Percentiles rank a stretch among this genome's conserved stretches.
Conservation (phyloP, 2,329 filamentous ascomycete species). For the Ophiostoma pallidulum region DNA sequence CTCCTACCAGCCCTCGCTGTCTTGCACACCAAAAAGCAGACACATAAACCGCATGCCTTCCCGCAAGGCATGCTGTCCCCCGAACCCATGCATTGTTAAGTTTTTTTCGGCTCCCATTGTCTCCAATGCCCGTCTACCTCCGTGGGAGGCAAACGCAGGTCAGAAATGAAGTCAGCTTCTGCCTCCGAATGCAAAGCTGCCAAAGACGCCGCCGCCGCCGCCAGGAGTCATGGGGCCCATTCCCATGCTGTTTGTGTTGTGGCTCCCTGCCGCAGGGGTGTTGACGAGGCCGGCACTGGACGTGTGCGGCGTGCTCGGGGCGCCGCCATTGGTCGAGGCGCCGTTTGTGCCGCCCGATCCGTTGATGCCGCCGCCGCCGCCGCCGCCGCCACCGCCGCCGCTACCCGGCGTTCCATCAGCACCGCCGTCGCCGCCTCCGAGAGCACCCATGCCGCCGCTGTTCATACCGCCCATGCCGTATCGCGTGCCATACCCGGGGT, state of each 20-base stretch:
- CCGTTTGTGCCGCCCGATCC: slow-evolving; percentile 29
- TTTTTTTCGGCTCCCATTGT: background rate
- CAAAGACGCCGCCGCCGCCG: slow-evolving; percentile 64
- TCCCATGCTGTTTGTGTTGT: slow-evolving; percentile 48
- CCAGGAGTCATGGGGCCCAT: slow-evolving; percentile 72
- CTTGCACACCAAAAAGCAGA: too few relatives aligned
- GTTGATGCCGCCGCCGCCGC: slow-evolving; percentile 18
- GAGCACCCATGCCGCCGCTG: background rate
- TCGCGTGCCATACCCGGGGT: slow-evolving; percentile 18
- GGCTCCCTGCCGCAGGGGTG: slow-evolving; percentile 59
- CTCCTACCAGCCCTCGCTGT: too few relatives aligned
- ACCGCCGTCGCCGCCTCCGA: background rate
- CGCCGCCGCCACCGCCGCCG: background rate
- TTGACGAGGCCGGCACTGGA: slow-evolving; percentile 38
- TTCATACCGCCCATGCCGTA: slow-evolving; percentile 1
- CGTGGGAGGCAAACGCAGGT: too few relatives aligned
- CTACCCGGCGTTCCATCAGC: background rate
- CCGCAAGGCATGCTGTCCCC: too few relatives aligned
- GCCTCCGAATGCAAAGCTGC: slow-evolving; percentile 52
- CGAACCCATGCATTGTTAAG: too few relatives aligned
- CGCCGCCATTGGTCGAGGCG: slow-evolving; percentile 26
- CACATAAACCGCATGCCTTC: too few relatives aligned
- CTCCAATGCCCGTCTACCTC: background rate
- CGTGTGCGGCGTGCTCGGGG: slow-evolving; percentile 56
- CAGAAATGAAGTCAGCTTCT: slow-evolving; percentile 6